Conservation (phyloP, 148 eudicot species). For the Cornus kousa region DNA sequence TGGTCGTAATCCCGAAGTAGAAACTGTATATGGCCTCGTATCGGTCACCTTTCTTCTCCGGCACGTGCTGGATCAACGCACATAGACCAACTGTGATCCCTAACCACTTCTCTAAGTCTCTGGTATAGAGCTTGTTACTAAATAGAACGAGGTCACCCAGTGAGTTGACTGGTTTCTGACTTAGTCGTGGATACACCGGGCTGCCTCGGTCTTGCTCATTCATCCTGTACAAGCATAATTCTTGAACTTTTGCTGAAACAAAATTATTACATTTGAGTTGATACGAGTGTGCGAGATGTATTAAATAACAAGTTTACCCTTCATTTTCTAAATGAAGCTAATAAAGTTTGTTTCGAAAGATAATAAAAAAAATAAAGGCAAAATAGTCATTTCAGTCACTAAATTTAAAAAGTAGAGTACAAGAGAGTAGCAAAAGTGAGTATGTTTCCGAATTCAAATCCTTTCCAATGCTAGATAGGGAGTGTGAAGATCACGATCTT, state of each 20-base stretch:
- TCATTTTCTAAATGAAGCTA: no score
- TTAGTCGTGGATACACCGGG: conserved; percentile 37
- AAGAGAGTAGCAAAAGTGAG: no score
- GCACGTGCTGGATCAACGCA: background rate
- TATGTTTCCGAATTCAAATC: no score
- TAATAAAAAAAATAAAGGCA: no score
- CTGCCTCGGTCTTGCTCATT: conserved; percentile 50
- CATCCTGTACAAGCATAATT: conserved; percentile 42
- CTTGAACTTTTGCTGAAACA: conserved; percentile 43
- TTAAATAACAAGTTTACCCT: no score
- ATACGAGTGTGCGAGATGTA: no score
- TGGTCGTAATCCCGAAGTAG: conserved; percentile 59
- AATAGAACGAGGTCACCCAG: background rate
- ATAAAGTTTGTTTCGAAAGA: no score
- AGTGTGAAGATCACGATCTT: no score
- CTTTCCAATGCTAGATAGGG: no score
- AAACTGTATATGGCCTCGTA: conserved; percentile 61
- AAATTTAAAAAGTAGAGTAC: no score
- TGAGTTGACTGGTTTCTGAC: conserved; percentile 34
- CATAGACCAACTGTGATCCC: background rate
- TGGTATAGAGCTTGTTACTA: background rate
- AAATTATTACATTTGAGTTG: background rate
- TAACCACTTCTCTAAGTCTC: background rate
- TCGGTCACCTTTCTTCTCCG: conserved; percentile 17
- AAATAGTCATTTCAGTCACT: no score